Percentiles rank a stretch among this genome's conserved stretches.
Conservation (phyloP, 495 filamentous ascomycete genomes). For the Xylaria castorea region DNA sequence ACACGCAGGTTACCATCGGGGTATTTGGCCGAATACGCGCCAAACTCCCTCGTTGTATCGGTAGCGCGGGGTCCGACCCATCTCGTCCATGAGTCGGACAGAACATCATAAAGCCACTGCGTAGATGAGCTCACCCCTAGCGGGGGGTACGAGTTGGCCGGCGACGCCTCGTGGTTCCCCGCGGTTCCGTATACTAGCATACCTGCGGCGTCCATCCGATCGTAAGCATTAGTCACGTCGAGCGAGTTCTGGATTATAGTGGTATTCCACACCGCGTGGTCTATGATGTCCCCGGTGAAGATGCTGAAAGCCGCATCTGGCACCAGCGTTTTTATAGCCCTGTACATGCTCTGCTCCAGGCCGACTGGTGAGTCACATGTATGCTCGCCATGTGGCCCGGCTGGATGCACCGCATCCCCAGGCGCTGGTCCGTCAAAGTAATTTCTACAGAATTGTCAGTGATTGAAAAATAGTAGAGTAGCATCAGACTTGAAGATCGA, state of each 20-base stretch:
- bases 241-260: conserved; percentile 48
- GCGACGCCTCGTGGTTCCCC: conserved; percentile 63
- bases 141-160: conserved; percentile 59
- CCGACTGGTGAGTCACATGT: conserved; percentile 58
- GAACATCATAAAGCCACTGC: conserved; percentile 60
- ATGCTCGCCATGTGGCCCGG: conserved; percentile 54
- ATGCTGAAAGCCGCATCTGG: conserved; percentile 51
- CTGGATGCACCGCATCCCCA: conserved; percentile 52
- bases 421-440: conserved; percentile 53
- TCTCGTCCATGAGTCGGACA: conserved; percentile 52
- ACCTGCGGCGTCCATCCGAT: conserved; percentile 43
- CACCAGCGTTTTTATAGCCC: conserved; percentile 50
- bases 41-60: conserved; percentile 47
- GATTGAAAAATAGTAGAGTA: conserved; percentile 9
- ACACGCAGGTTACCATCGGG: conserved; percentile 54
- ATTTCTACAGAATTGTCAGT: conserved; percentile 30
- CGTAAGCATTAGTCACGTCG: conserved; percentile 54
- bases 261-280: conserved; percentile 53
- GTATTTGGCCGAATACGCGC: conserved; percentile 56
- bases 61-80: conserved; percentile 52
- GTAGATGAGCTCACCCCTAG: conserved; percentile 40
- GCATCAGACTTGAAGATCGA: not conserved
- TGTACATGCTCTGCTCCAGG: conserved; percentile 61
- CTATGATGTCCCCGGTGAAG: conserved; percentile 59
- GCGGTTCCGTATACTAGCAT: conserved; percentile 57